These are phyloP conservation scores for Endothia cerciana DNA, from an alignment of 2,329 filamentous ascomycete species.

Conservation along the genomic window DNA sequence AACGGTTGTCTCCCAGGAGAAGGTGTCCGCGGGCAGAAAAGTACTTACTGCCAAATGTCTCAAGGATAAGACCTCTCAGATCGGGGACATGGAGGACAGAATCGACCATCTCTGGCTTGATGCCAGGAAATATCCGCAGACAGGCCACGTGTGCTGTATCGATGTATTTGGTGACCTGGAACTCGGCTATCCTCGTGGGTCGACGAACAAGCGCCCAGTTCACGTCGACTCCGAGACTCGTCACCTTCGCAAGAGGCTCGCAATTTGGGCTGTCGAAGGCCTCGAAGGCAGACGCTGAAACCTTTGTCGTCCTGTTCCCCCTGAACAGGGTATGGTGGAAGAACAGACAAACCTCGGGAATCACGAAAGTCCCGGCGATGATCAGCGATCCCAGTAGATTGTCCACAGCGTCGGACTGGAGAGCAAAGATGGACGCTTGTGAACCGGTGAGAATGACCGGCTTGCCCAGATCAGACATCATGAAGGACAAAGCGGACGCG, in stretches of 20 bases:
- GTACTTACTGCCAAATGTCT: constrained; percentile 71
- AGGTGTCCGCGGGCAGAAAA: neutral
- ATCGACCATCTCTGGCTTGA: constrained; percentile 91
- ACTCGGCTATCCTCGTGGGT: constrained; percentile 73
- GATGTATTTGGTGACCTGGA: constrained; percentile 73
- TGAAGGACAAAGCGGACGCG: constrained; percentile 88
- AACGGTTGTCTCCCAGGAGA: neutral
- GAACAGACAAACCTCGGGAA: constrained; percentile 91
- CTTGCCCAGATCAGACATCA: constrained; percentile 89
- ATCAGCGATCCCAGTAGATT: constrained; percentile 88
- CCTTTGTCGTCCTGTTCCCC: constrained; percentile 86
- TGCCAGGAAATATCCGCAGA: constrained; percentile 87
- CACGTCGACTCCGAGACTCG: constrained; percentile 78
- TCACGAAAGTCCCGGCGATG: constrained; percentile 88
- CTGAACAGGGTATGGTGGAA: constrained; percentile 91
- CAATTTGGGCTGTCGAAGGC: constrained; percentile 90
- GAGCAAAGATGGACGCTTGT: constrained; percentile 84
- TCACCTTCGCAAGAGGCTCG: constrained; percentile 79
- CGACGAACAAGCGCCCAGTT: constrained; percentile 78
- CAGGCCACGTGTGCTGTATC: constrained; percentile 90
- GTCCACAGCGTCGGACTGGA: constrained; percentile 89
- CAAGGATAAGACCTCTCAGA: constrained; percentile 80
- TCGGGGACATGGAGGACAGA: constrained; percentile 77
- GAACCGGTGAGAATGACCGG: constrained; percentile 85
- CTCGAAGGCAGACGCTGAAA: constrained; percentile 82